Percentiles rank a stretch among this genome's conserved stretches.
Conservation (phyloP, 2,329 filamentous ascomycete species). For the Pseudogymnoascus sp. region DNA sequence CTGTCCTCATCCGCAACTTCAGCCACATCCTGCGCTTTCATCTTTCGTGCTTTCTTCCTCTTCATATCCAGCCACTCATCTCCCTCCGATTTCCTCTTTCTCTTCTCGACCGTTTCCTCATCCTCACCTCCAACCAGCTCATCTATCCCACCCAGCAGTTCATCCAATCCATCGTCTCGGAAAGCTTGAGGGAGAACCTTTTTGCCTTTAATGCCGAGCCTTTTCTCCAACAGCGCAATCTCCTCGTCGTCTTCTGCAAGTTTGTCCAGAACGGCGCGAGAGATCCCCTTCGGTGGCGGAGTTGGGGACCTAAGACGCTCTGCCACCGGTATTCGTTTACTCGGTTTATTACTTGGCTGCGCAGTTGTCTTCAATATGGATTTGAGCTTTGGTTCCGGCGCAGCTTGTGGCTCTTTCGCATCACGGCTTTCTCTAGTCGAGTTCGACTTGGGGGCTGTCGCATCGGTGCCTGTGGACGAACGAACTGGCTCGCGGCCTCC, state of each 20-base stretch:
- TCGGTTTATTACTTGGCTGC: slow-evolving; percentile 11
- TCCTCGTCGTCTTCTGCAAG: slow-evolving; percentile 78
- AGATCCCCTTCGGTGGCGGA: slow-evolving; percentile 15
- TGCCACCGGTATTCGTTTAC: slow-evolving; percentile 7
- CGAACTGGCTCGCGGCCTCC: not conserved
- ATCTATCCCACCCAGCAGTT: slow-evolving; percentile 62
- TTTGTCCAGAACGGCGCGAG: slow-evolving; percentile 44
- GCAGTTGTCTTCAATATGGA: slow-evolving; percentile 24
- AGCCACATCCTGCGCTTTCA: slow-evolving; percentile 19
- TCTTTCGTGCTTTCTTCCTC: slow-evolving; percentile 37
- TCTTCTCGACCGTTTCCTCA: slow-evolving; percentile 37
- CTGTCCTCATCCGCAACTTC: slow-evolving; percentile 23
- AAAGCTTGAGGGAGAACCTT: slow-evolving; percentile 67
- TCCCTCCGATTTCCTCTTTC: slow-evolving; percentile 49
- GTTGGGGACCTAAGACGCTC: slow-evolving; percentile 13
- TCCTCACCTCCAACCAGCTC: slow-evolving; percentile 40
- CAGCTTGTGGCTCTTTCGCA: not conserved
- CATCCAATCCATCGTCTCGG: slow-evolving; percentile 73
- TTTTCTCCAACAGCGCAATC: slow-evolving; percentile 80
- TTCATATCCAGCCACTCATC: slow-evolving; percentile 54
- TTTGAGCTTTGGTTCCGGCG: slow-evolving; percentile 17
- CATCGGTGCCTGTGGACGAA: not conserved
- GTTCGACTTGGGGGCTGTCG: no score
- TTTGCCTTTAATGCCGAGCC: slow-evolving; percentile 68
- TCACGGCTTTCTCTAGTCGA: not conserved